Percentiles rank a stretch among this genome's conserved stretches.
phyloP scores from a whole-genome alignment of 2,329 filamentous ascomycete species.

The Colletotrichum euphorbiae region DNA sequence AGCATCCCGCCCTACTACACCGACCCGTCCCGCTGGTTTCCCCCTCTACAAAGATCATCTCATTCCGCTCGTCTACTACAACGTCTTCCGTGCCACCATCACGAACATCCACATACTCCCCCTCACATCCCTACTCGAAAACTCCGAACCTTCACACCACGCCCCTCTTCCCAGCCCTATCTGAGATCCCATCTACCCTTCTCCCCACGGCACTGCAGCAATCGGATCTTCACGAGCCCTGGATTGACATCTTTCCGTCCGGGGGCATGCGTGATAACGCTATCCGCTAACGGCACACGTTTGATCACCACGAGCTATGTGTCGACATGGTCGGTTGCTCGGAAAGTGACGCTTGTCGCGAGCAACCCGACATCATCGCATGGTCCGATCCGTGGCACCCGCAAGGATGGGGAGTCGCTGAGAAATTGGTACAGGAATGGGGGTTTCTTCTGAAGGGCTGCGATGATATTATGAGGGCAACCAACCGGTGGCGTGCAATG shows the following conservation, averaged over 20 bases:
- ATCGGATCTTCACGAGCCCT: constrained; percentile 43
- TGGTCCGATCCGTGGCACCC: constrained; percentile 50
- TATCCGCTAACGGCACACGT: constrained; percentile 31
- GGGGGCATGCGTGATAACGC: constrained; percentile 46
- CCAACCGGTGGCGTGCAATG: constrained; percentile 50
- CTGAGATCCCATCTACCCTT: constrained; percentile 42
- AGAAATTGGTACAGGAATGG: constrained; percentile 59
- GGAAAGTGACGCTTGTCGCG: background rate
- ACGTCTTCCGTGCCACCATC: constrained; percentile 50
- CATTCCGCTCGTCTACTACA: constrained; percentile 52
- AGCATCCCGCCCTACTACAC: too few species aligned
- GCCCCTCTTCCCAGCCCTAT: constrained; percentile 41
- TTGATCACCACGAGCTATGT: constrained; percentile 31
- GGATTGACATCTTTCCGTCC: constrained; percentile 49
- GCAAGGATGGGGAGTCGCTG: constrained; percentile 60
- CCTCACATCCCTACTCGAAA: constrained; percentile 42
- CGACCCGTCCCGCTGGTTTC: too few species aligned
- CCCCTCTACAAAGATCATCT: constrained; percentile 46
- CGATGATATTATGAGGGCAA: constrained; percentile 50
- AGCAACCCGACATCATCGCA: constrained; percentile 39
- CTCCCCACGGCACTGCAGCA: constrained; percentile 43
- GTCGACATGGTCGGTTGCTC: constrained; percentile 24
- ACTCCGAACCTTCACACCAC: constrained; percentile 37
- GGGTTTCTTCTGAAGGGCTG: constrained; percentile 52
- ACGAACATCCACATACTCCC: constrained; percentile 49